phyloP scores from a whole-genome alignment of 495 filamentous ascomycete genomes.

The Xylaria nigripes region DNA sequence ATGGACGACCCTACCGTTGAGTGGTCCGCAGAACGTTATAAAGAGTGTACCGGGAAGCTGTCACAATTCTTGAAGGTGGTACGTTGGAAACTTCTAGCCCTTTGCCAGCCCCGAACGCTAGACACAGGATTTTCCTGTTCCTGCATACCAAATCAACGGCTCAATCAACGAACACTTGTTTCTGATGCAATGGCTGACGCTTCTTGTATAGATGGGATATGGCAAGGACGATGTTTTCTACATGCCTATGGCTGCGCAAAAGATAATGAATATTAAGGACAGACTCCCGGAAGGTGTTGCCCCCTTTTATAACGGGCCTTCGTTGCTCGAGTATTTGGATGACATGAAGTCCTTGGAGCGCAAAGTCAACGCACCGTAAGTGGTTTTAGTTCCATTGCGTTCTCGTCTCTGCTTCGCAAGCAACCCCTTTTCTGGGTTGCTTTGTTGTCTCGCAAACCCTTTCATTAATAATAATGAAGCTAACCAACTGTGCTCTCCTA shows the following conservation, averaged over 20 bases:
- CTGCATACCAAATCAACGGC: background rate
- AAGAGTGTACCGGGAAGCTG: slow-evolving; percentile 87
- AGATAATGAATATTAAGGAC: slow-evolving; percentile 76
- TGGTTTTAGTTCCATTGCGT: background rate
- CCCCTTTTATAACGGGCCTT: slow-evolving; percentile 86
- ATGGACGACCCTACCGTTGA: slow-evolving; percentile 97
- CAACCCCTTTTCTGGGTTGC: background rate
- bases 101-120: too few relatives aligned
- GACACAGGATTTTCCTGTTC: background rate
- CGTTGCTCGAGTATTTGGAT: slow-evolving; percentile 87
- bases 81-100: background rate
- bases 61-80: slow-evolving; percentile 69
- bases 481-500: background rate
- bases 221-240: slow-evolving; percentile 87
- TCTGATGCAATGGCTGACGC: background rate
- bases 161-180: background rate
- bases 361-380: slow-evolving; percentile 78
- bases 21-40: slow-evolving; percentile 86
- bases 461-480: background rate
- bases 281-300: slow-evolving; percentile 67
- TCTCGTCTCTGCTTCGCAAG: too few relatives aligned
- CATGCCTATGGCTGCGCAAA: slow-evolving; percentile 94
- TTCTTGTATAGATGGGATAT: slow-evolving; percentile 58
- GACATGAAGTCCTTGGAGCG: slow-evolving; percentile 85
- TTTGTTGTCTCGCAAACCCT: too few relatives aligned